Conservation (phyloP, 1,139 yeast genomes). For the Hanseniaspora sp. region DNA sequence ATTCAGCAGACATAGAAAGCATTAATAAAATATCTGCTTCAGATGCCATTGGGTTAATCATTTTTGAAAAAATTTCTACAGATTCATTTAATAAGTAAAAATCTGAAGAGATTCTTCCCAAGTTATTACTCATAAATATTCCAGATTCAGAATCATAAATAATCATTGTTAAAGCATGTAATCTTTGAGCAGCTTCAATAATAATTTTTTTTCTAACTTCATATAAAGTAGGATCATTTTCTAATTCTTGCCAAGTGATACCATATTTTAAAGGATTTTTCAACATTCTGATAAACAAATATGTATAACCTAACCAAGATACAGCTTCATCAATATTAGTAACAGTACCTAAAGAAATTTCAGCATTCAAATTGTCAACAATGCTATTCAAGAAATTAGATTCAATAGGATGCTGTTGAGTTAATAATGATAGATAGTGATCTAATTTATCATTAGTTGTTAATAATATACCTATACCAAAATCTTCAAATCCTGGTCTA, state of each 20-base stretch:
- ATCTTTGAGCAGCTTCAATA: slow-evolving; percentile 63
- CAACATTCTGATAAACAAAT: slow-evolving; percentile 85
- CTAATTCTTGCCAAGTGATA: slow-evolving; percentile 75
- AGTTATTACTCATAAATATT: slow-evolving; percentile 70
- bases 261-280: slow-evolving; percentile 91
- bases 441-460: slow-evolving; percentile 74
- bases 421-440: slow-evolving; percentile 72
- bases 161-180: slow-evolving; percentile 84
- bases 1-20: slow-evolving; percentile 88
- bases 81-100: slow-evolving; percentile 77
- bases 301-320: slow-evolving; percentile 94
- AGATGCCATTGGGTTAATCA: slow-evolving; percentile 73
- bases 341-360: slow-evolving; percentile 87
- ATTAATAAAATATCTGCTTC: slow-evolving; percentile 87
- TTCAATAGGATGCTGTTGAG: slow-evolving; percentile 96
- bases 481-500: slow-evolving; percentile 78
- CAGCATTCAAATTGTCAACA: slow-evolving; percentile 90
- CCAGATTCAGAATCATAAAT: slow-evolving; percentile 79
- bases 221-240: slow-evolving; percentile 70
- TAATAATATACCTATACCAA: slow-evolving; percentile 84
- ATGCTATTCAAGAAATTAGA: slow-evolving; percentile 65
- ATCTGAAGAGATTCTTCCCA: slow-evolving; percentile 91
- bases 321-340: slow-evolving; percentile 91
- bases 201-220: slow-evolving; percentile 67
- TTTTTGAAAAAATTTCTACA: slow-evolving; percentile 77